phyloP scores from a whole-genome alignment of 2,329 filamentous ascomycete species.

The Penicillium thymicola region DNA sequence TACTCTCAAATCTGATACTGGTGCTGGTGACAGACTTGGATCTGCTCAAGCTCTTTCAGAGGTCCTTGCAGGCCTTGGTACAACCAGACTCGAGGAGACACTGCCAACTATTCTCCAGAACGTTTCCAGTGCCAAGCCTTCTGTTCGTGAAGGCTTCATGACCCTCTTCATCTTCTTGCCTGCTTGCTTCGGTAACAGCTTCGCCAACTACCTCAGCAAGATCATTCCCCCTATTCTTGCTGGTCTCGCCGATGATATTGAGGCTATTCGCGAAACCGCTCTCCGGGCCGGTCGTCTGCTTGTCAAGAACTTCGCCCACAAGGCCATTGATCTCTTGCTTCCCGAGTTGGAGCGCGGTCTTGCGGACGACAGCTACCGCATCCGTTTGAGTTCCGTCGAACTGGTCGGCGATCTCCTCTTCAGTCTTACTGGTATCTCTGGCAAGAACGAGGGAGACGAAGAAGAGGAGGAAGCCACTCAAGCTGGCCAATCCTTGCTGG shows the following conservation, averaged over 20 bases:
- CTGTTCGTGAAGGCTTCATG: conserved; percentile 98
- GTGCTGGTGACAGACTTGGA: conserved; percentile 90
- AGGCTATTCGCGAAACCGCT: conserved; percentile 95
- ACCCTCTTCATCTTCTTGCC: conserved; percentile 98
- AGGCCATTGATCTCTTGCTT: conserved; percentile 87
- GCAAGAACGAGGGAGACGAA: conserved; percentile 73
- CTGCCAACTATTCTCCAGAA: conserved; percentile 95
- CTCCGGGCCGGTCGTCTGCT: conserved; percentile 87
- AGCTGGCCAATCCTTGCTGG: conserved; percentile 86
- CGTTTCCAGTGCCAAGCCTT: conserved; percentile 82
- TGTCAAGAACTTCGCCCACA: conserved; percentile 97
- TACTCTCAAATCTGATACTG: conserved; percentile 94
- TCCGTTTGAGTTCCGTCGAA: conserved; percentile 96
- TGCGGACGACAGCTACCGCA: conserved; percentile 96
- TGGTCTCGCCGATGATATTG: conserved; percentile 91
- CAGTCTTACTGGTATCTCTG: conserved; percentile 92
- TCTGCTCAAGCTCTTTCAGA: conserved; percentile 96
- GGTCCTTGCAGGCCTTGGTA: conserved; percentile 91
- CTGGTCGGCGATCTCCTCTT: conserved; percentile 94
- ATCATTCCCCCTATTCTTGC: conserved; percentile 95
- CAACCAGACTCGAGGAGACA: conserved; percentile 87
- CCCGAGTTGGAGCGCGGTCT: conserved; percentile 94
- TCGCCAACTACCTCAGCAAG: conserved; percentile 88
- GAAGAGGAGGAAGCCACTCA: conserved; percentile 74
- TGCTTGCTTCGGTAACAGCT: conserved; percentile 98